These are phyloP conservation scores for Orbilia blumenaviensis DNA, from an alignment of 2,329 filamentous ascomycete species.

Conservation along the genomic window DNA sequence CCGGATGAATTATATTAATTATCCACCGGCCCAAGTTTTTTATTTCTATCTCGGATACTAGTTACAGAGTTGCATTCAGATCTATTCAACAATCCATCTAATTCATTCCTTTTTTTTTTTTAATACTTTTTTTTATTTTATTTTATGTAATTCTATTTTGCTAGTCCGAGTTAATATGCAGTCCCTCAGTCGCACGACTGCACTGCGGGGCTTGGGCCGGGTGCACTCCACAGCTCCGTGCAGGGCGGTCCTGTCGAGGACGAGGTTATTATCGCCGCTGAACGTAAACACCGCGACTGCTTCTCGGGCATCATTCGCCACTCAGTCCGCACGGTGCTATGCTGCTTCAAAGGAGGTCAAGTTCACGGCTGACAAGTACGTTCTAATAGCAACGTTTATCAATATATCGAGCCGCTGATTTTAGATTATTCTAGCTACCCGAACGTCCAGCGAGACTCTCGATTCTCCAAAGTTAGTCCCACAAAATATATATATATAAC, in stretches of 20 bases:
- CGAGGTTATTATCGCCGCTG: background rate
- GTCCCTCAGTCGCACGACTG: conserved; percentile 23
- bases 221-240: background rate
- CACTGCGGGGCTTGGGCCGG: conserved; percentile 17
- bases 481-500: too few relatives aligned
- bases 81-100: too few relatives aligned
- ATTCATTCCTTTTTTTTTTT: too few relatives aligned
- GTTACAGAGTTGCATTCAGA: too few relatives aligned
- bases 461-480: conserved; percentile 69
- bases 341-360: conserved; percentile 65
- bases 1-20: conserved; percentile 31
- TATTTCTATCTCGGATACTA: background rate
- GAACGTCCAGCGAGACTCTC: conserved; percentile 78
- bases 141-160: too few relatives aligned
- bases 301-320: conserved; percentile 21
- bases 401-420: background rate
- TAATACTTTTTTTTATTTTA: too few relatives aligned
- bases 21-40: background rate
- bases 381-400: background rate
- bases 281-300: background rate
- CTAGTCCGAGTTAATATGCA: conserved; percentile 32
- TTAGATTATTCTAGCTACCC: conserved; percentile 69
- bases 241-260: background rate
- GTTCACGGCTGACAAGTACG: conserved; percentile 80
- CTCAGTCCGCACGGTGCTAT: conserved; percentile 3